Conservation (phyloP, 805 yeast species). For the Torulaspora indica region DNA sequence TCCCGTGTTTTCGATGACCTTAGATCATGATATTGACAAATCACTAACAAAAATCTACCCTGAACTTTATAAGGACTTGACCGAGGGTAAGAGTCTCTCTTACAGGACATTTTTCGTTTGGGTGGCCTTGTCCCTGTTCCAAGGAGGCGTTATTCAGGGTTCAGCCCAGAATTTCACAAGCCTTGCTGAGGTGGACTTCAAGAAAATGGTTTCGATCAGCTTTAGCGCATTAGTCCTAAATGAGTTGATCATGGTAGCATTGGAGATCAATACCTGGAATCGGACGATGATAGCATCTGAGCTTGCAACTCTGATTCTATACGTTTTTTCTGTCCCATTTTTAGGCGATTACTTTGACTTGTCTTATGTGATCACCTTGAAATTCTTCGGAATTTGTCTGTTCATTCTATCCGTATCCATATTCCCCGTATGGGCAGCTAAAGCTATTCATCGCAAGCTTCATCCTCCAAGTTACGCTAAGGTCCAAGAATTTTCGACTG, state of each 20-base stretch:
- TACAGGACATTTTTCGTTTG: constrained; percentile 86
- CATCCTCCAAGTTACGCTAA: constrained; percentile 96
- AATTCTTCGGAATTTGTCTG: constrained; percentile 64
- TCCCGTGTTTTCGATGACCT: constrained; percentile 89
- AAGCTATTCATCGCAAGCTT: constrained; percentile 65
- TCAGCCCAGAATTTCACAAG: constrained; percentile 75
- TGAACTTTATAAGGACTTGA: constrained; percentile 87
- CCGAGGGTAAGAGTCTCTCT: constrained; percentile 80
- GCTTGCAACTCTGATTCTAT: constrained; percentile 61
- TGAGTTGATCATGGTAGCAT: constrained; percentile 88
- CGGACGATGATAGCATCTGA: constrained; percentile 69
- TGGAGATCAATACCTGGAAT: constrained; percentile 91
- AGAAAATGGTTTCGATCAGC: constrained; percentile 77
- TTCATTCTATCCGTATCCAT: constrained; percentile 65
- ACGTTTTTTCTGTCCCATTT: constrained; percentile 74
- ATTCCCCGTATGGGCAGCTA: constrained; percentile 85
- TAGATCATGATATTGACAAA: constrained; percentile 88
- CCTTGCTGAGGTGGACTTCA: constrained; percentile 48
- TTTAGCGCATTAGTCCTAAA: constrained; percentile 76
- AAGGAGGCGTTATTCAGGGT: constrained; percentile 81
- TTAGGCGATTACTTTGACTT: constrained; percentile 83
- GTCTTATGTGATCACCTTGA: constrained; percentile 49
- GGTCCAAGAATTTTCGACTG: constrained; percentile 65
- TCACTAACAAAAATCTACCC: constrained; percentile 86
- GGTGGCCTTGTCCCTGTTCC: constrained; percentile 85